Conservation (phyloP, 441 rosid species). For the Corymbia citriodora region DNA sequence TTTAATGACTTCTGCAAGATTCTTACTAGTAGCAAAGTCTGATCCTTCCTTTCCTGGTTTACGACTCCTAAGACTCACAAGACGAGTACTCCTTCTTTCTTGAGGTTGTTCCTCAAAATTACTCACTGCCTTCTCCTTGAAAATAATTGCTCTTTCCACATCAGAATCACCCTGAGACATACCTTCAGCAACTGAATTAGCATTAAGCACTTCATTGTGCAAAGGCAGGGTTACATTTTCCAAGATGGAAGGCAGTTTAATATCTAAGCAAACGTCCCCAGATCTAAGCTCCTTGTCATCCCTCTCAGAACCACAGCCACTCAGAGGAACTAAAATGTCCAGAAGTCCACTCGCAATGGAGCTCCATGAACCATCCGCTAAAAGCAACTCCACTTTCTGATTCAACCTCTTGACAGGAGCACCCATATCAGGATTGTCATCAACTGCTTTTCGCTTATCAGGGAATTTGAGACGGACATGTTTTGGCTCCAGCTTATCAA, state of each 20-base stretch:
- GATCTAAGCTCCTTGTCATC: slow-evolving; percentile 33
- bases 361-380: slow-evolving; percentile 72
- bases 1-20: slow-evolving; percentile 57
- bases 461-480: slow-evolving; percentile 83
- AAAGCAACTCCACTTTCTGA: slow-evolving; percentile 45
- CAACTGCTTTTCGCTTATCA: slow-evolving; percentile 80
- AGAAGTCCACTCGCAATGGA: slow-evolving; percentile 64
- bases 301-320: slow-evolving; percentile 26
- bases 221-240: slow-evolving; percentile 32
- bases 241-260: slow-evolving; percentile 38
- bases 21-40: slow-evolving; percentile 58
- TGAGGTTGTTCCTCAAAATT: slow-evolving; percentile 75
- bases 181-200: slow-evolving; percentile 29
- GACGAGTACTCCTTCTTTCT: slow-evolving; percentile 98
- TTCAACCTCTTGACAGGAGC: slow-evolving; percentile 51
- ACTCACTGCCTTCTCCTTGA: slow-evolving; percentile 11
- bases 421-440: slow-evolving; percentile 39
- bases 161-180: slow-evolving; percentile 38
- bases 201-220: slow-evolving; percentile 36
- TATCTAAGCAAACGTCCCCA: slow-evolving; percentile 67
- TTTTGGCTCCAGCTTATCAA: slow-evolving; percentile 89
- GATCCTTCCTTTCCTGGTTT: slow-evolving; percentile 91
- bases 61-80: slow-evolving; percentile 91
- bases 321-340: slow-evolving; percentile 59
- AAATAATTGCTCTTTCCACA: slow-evolving; percentile 22